Conservation (phyloP, 2,329 filamentous ascomycete species). For the Alternaria arbusti region DNA sequence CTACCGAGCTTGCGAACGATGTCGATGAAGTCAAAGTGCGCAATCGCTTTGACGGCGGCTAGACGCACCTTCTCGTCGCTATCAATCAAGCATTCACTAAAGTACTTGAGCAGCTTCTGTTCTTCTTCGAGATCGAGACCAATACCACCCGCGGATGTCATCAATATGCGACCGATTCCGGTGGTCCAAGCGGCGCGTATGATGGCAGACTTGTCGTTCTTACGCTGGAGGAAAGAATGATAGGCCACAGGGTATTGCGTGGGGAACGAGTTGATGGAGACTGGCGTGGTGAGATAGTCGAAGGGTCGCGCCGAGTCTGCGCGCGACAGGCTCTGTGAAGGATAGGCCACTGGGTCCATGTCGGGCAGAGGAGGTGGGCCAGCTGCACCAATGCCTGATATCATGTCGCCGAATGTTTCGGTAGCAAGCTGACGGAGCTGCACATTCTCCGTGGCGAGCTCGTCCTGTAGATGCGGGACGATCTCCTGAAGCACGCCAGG, state of each 20-base stretch:
- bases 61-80: conserved; percentile 89
- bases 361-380: conserved; percentile 76
- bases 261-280: conserved; percentile 87
- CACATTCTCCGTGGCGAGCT: conserved; percentile 87
- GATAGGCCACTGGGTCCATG: conserved; percentile 84
- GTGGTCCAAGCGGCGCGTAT: conserved; percentile 89
- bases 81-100: conserved; percentile 84
- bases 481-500: conserved; percentile 90
- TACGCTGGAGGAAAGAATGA: conserved; percentile 81
- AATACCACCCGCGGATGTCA: conserved; percentile 90
- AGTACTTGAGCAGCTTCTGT: conserved; percentile 71
- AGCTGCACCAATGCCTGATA: conserved; percentile 89
- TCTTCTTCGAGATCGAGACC: conserved; percentile 87
- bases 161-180: conserved; percentile 81
- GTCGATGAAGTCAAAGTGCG: conserved; percentile 78
- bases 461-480: conserved; percentile 89
- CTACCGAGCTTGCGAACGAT: conserved; percentile 82
- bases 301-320: conserved; percentile 46
- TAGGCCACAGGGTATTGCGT: conserved; percentile 81
- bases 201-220: conserved; percentile 81
- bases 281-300: conserved; percentile 77
- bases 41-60: conserved; percentile 84
- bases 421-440: conserved; percentile 87
- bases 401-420: conserved; percentile 93
- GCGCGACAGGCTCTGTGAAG: conserved; percentile 67